phyloP scores from a whole-genome alignment of 768 basidiomycete species.

The Termitomyces sp. region DNA sequence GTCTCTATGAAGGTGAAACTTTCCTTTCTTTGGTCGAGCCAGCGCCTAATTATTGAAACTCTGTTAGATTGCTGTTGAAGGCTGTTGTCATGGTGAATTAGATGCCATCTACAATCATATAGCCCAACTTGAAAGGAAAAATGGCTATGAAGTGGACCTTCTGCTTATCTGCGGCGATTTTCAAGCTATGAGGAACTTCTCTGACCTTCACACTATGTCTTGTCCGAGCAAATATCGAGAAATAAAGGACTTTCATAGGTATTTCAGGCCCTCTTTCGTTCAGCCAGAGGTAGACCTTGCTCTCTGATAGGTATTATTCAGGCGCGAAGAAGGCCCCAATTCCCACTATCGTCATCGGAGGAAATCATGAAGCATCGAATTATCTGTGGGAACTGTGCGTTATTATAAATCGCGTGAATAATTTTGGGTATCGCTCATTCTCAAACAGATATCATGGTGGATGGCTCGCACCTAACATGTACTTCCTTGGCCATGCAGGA shows the following conservation, averaged over 20 bases:
- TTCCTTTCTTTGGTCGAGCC: neutral
- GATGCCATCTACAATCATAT: slow-evolving; percentile 81
- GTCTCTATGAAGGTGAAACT: neutral
- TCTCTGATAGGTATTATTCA: slow-evolving; percentile 68
- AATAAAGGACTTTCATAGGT: slow-evolving; percentile 83
- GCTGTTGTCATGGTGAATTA: slow-evolving; percentile 92
- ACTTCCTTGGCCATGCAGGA: slow-evolving; percentile 90
- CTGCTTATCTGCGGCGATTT: slow-evolving; percentile 98
- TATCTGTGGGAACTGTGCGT: slow-evolving; percentile 94
- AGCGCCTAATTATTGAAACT: neutral
- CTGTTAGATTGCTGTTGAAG: slow-evolving; percentile 78
- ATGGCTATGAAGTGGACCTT: slow-evolving; percentile 70
- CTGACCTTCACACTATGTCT: slow-evolving; percentile 86
- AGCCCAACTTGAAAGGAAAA: slow-evolving; percentile 48
- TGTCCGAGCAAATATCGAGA: slow-evolving; percentile 85
- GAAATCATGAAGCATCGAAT: slow-evolving; percentile 96
- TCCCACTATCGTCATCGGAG: slow-evolving; percentile 91
- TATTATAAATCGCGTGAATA: neutral
- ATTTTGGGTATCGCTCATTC: neutral
- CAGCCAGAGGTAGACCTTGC: neutral
- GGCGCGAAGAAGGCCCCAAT: slow-evolving; percentile 76
- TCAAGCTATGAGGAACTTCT: slow-evolving; percentile 80
- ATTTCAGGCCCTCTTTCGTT: slow-evolving; percentile 12
- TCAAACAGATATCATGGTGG: slow-evolving; percentile 85
- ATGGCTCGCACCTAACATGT: slow-evolving; percentile 95